A percentile compares a stretch with the other conserved stretches of the same genome.
Evolutionary conservation across 345 rosid genomes (phyloP).

Genomic region (Brassica nigra): DNA sequence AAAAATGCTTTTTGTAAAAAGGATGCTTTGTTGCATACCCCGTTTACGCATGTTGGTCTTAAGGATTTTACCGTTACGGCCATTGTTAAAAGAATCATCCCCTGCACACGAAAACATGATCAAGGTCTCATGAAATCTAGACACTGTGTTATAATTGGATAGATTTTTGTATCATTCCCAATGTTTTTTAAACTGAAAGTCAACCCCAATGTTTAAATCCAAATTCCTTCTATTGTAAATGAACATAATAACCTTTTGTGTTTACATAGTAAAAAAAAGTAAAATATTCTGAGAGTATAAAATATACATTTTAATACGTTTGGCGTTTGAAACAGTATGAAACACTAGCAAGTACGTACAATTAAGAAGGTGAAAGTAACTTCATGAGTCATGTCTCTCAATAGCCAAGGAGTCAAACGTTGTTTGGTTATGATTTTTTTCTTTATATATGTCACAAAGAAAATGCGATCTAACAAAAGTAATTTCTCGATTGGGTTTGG

Average conservation of each 20-base stretch:
- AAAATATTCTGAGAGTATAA: too few relatives aligned
- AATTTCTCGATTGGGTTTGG: conserved; percentile 2
- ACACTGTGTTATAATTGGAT: neutral
- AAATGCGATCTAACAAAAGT: conserved; percentile 13
- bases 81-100: conserved; percentile 82
- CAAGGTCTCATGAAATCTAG: neutral
- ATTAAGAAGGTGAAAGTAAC: neutral
- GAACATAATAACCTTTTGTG: neutral
- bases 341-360: neutral
- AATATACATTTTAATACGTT: neutral
- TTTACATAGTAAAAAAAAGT: neutral
- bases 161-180: too few relatives aligned
- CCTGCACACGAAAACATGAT: conserved; percentile 48
- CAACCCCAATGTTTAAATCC: too few relatives aligned
- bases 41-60: conserved; percentile 62
- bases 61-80: conserved; percentile 70
- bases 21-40: conserved; percentile 75
- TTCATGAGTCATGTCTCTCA: conserved; percentile 21
- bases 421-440: neutral
- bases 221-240: neutral
- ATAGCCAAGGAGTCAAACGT: neutral
- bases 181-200: too few relatives aligned
- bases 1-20: conserved; percentile 62
- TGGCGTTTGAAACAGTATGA: neutral
- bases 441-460: neutral